Percentiles rank a stretch among this genome's conserved stretches.
Conservation (phyloP, 192 early-diverging fungal species). For the Gaertneriomyces sp. region DNA sequence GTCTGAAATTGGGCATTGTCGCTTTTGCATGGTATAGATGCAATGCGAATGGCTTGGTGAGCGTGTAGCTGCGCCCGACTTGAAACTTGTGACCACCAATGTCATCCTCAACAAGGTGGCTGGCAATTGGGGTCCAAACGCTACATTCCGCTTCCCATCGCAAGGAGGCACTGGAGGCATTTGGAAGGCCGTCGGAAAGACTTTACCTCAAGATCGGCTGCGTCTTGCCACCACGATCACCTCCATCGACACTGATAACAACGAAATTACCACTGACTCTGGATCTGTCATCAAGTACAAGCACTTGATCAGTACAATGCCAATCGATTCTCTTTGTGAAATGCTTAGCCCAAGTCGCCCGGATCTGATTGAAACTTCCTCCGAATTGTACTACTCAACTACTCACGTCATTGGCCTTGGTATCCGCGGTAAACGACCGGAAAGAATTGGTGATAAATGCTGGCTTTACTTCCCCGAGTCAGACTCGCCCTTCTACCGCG, state of each 20-base stretch:
- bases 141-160: slow-evolving; percentile 33
- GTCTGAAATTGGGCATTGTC: no score
- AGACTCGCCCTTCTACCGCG: slow-evolving; percentile 32
- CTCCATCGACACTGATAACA: slow-evolving; percentile 17
- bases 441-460: slow-evolving; percentile 34
- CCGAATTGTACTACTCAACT: slow-evolving; percentile 24
- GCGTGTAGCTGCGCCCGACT: slow-evolving; percentile 36
- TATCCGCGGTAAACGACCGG: slow-evolving; percentile 29
- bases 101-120: slow-evolving; percentile 27
- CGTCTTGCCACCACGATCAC: slow-evolving; percentile 22
- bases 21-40: slow-evolving; percentile 13
- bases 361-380: slow-evolving; percentile 17
- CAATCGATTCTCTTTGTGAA: slow-evolving; percentile 18
- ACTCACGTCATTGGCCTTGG: slow-evolving; percentile 37
- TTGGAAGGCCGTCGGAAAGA: slow-evolving; percentile 37
- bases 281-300: slow-evolving; percentile 30
- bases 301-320: slow-evolving; percentile 29
- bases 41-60: slow-evolving; percentile 38
- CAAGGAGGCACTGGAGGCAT: slow-evolving; percentile 36
- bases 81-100: slow-evolving; percentile 26
- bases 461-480: slow-evolving; percentile 40
- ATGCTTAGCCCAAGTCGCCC: slow-evolving; percentile 18
- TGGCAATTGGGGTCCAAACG: slow-evolving; percentile 39
- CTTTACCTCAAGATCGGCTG: slow-evolving; percentile 19
- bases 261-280: slow-evolving; percentile 17